Evolutionary conservation across 2,329 filamentous ascomycete species (phyloP).

Genomic region (Hypoxylon sp.): DNA sequence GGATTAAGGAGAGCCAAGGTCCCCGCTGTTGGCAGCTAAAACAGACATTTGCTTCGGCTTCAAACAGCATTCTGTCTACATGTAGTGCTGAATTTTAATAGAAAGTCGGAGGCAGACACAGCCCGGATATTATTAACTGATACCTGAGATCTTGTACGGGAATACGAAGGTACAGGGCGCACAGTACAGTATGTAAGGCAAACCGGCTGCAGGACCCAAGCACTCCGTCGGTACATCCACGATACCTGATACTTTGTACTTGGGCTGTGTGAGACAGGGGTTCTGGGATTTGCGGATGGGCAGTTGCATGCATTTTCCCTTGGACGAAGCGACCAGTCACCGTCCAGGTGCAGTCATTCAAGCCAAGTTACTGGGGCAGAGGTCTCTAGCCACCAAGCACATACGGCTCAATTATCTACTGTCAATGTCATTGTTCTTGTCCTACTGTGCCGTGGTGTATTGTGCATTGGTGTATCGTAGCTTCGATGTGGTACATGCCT

Average conservation of each 20-base stretch:
- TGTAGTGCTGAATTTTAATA: slow-evolving; percentile 15
- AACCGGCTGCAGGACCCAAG: slow-evolving; percentile 25
- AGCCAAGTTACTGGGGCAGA: slow-evolving; percentile 20
- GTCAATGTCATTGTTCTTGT: slow-evolving; percentile 13
- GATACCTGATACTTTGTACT: slow-evolving; percentile 40
- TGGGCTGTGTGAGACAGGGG: slow-evolving; percentile 47
- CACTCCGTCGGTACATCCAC: slow-evolving; percentile 24
- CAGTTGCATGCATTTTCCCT: slow-evolving; percentile 49
- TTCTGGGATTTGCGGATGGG: slow-evolving; percentile 48
- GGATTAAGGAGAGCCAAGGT: slow-evolving; percentile 5
- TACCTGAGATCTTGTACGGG: slow-evolving; percentile 8
- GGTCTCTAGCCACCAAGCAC: slow-evolving; percentile 10
- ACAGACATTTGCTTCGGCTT: background rate
- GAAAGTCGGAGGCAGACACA: slow-evolving; percentile 26
- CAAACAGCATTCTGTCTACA: background rate
- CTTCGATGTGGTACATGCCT: slow-evolving; percentile 6
- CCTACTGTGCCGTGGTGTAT: slow-evolving; percentile 7
- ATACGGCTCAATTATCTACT: slow-evolving; percentile 18
- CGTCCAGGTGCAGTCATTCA: slow-evolving; percentile 25
- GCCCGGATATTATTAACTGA: slow-evolving; percentile 22
- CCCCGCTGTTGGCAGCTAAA: background rate
- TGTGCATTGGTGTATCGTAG: slow-evolving; percentile 3
- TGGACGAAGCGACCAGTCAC: slow-evolving; percentile 40
- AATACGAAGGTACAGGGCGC: slow-evolving; percentile 16
- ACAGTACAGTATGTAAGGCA: slow-evolving; percentile 21